These are phyloP conservation scores for Bassia scoparia DNA, from an alignment of 148 eudicot genomes.

Conservation along the genomic window DNA sequence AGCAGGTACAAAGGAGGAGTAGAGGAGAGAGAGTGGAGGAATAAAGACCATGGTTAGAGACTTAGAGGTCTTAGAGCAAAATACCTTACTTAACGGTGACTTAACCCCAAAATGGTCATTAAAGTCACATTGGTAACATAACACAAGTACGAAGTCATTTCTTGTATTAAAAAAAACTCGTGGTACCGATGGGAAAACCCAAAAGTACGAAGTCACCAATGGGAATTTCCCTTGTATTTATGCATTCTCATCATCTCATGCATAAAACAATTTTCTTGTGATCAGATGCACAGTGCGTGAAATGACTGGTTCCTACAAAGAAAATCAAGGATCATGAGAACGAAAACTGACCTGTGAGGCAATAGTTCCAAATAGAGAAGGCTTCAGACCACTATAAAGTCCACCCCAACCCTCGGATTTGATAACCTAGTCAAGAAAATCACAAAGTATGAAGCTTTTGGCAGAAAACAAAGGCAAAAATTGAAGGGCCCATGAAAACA, in stretches of 20 bases:
- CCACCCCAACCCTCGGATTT: conserved; percentile 84
- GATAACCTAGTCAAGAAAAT: conserved; percentile 45
- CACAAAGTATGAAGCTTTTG: conserved; percentile 2
- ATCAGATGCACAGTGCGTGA: not conserved
- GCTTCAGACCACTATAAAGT: conserved; percentile 92
- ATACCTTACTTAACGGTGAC: no score
- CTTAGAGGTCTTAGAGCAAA: no score
- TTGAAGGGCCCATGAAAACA: not conserved
- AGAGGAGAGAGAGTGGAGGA: no score
- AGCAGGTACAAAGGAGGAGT: no score
- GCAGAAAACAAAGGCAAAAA: not conserved
- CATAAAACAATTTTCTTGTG: not conserved
- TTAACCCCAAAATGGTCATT: no score
- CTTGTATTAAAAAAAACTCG: no score
- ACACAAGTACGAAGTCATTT: no score
- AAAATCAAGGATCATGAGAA: not conserved
- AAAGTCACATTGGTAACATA: no score
- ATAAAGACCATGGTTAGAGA: no score
- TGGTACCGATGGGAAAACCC: no score
- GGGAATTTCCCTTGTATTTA: no score
- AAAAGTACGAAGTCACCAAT: no score
- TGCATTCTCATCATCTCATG: not conserved
- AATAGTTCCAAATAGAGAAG: conserved; percentile 86
- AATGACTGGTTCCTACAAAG: not conserved
- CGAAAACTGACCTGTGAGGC: conserved; percentile 61